These are phyloP conservation scores for Diaporthe vaccinii DNA, from an alignment of 2,329 filamentous ascomycete genomes.

Conservation along the genomic window DNA sequence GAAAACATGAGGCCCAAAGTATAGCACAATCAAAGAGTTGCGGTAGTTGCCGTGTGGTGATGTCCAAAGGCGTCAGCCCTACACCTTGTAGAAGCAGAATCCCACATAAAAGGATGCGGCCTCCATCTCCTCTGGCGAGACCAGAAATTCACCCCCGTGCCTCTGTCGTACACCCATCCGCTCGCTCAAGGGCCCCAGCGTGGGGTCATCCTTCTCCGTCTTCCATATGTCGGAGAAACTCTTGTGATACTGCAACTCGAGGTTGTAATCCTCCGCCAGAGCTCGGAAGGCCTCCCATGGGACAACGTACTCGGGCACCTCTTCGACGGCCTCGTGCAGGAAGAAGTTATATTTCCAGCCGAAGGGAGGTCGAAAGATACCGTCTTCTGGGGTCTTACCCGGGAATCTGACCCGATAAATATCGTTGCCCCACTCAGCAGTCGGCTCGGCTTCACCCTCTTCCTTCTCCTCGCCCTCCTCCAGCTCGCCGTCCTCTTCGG, in stretches of 20 bases:
- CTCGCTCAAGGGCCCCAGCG: conserved; percentile 87
- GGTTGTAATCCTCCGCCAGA: conserved; percentile 94
- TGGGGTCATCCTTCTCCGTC: conserved; percentile 86
- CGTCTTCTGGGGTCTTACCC: conserved; percentile 84
- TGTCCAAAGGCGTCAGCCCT: conserved; percentile 42
- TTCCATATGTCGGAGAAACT: conserved; percentile 93
- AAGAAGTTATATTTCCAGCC: conserved; percentile 99
- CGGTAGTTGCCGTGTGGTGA: not conserved
- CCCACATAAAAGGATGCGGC: conserved; percentile 92
- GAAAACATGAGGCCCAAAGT: not conserved
- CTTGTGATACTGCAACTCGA: conserved; percentile 95
- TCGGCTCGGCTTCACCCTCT: conserved; percentile 73
- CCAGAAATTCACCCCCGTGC: conserved; percentile 74
- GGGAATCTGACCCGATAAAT: conserved; percentile 94
- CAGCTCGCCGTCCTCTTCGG: conserved; percentile 58
- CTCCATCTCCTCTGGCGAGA: conserved; percentile 91
- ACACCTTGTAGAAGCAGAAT: conserved; percentile 98
- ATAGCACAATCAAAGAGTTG: not conserved
- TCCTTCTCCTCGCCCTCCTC: conserved; percentile 64
- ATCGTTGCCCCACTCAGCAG: conserved; percentile 89
- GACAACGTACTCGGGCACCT: conserved; percentile 96
- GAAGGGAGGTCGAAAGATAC: conserved; percentile 92
- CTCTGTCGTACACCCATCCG: conserved; percentile 93
- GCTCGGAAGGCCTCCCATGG: conserved; percentile 98
- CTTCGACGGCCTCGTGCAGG: conserved; percentile 94